Base-by-base conservation (phyloP, 148 eudicot species). In the Beta vulgaris region DNA sequence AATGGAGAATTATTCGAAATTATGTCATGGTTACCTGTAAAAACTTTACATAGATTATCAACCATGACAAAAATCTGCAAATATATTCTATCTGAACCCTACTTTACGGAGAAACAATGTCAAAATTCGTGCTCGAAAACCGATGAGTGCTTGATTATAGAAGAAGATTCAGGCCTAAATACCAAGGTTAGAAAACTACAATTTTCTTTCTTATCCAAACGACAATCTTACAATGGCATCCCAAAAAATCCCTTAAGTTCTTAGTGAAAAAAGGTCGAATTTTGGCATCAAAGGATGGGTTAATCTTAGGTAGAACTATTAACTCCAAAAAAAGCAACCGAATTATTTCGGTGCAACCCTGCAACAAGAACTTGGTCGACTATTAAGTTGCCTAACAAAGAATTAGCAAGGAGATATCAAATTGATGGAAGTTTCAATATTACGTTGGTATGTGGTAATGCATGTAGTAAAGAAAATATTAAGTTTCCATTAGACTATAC, bases 401-500 rank as follows among this genome's bases (percentile, higher is more conserved):
- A 42, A 7, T 26, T 68, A 25, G 64, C 29, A 7, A 29, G 18
- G 14, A 32, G 3, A 11, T 7, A 13, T 36, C 15, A 2, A 23
- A 14, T 0, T 1, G 3, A 31, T 31, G 4, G 16, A 4, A 1
- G 7, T 0, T 9, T 28, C 2, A 70, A 70, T 0, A 2, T 68
- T 12, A 23, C 29, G 0, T 76, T 68, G 0, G 7, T 68, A 25
- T 60, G 80, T 35, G 59, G 74, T 6, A 43, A 35, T 44, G 32
- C 2, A 34, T 44, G 26, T 1, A 25, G 21, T 37, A 18, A 40
- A 1, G 42, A 29, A 6, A 23, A 40, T 18, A 13, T 8, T 2
- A 69, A 76, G 1, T 76, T 77, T 46, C 74, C 74, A 1, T 69
- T 77, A 39, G 79, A 77, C 61, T 77, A 44, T 43, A 70, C 36